Percentiles rank a stretch among this genome's conserved stretches.
Conservation (phyloP, 2,329 filamentous ascomycete genomes). For the Colletotrichum echinochloae region DNA sequence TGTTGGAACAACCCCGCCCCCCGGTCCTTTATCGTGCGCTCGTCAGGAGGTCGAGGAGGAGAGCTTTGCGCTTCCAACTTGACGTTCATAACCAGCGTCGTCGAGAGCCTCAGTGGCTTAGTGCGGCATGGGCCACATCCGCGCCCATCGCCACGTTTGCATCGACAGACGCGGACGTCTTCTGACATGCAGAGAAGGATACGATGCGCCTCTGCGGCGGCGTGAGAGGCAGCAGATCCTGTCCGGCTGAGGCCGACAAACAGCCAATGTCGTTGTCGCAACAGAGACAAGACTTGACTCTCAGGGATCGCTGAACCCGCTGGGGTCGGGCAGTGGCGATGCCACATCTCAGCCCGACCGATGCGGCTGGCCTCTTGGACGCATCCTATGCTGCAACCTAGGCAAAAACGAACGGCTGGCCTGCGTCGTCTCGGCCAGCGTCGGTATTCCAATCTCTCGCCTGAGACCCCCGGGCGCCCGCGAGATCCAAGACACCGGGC, state of each 20-base stretch:
- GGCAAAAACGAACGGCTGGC: neutral
- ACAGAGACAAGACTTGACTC: neutral
- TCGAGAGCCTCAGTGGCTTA: neutral
- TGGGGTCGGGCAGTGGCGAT: neutral
- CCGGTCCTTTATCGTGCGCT: neutral
- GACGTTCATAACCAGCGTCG: neutral
- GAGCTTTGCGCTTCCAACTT: neutral
- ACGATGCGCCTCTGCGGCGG: neutral
- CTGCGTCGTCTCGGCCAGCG: neutral
- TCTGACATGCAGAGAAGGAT: neutral
- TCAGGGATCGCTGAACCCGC: neutral
- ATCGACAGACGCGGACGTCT: neutral
- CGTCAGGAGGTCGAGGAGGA: neutral
- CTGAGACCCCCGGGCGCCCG: neutral
- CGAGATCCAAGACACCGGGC: neutral
- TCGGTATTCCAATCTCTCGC: neutral
- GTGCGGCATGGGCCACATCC: neutral
- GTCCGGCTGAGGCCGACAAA: neutral
- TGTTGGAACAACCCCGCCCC: too few species aligned
- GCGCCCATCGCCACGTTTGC: neutral
- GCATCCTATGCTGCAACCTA: neutral
- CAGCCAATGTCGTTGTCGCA: neutral
- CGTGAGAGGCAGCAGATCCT: neutral
- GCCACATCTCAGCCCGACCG: slow-evolving; percentile 1
- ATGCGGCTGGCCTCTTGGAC: neutral